Conservation (phyloP, 352 stramenopile species). For the Globisporangium viniferum region DNA sequence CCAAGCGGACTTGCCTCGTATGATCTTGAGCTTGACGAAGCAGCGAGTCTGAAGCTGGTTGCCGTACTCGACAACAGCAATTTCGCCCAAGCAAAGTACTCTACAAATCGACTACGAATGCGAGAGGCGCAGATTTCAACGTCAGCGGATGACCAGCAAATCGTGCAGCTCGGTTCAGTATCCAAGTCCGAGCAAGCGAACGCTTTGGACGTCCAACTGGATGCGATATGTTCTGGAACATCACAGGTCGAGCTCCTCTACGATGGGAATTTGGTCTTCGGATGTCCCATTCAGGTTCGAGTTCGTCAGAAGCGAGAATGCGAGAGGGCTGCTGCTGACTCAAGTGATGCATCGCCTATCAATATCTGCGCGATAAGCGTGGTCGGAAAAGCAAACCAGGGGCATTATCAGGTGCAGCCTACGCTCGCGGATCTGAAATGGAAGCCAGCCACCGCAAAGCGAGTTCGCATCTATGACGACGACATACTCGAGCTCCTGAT, state of each 20-base stretch:
- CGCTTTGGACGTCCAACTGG: not conserved
- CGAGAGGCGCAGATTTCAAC: not conserved
- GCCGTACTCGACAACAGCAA: not conserved
- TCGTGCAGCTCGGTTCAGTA: not conserved
- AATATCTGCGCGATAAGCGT: too few relatives aligned
- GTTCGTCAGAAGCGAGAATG: not conserved
- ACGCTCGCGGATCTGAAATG: conserved; percentile 9
- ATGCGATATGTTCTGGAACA: not conserved
- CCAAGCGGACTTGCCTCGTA: not conserved
- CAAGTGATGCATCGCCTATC: too few relatives aligned
- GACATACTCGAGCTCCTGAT: conserved; percentile 13
- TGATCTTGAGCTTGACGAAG: not conserved
- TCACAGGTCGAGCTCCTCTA: not conserved
- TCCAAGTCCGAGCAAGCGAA: not conserved
- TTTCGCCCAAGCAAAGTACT: not conserved
- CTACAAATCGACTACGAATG: not conserved
- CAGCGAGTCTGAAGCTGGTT: not conserved
- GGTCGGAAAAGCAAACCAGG: too few relatives aligned
- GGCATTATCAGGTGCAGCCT: too few relatives aligned
- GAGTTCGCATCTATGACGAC: conserved; percentile 1
- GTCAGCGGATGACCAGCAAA: not conserved
- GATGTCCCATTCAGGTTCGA: conserved; percentile 8
- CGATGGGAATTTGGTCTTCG: not conserved
- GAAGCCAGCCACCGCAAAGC: not conserved
- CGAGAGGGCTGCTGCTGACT: not conserved